Conservation (phyloP, 208 protist genomes). For the Tritrichomonas musculus region DNA sequence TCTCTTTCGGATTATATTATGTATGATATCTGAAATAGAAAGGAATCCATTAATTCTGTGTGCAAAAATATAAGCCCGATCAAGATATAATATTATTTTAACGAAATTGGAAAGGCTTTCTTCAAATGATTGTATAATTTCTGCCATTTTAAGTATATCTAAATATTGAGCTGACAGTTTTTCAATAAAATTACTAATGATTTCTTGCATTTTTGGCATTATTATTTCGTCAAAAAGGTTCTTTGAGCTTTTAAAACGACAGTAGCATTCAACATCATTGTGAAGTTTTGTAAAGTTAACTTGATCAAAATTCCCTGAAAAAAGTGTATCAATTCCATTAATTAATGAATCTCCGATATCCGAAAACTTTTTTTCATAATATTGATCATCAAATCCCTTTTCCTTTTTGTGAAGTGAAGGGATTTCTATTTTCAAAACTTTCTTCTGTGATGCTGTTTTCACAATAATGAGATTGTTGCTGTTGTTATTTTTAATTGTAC, state of each 20-base stretch:
- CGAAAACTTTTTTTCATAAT: too few relatives aligned
- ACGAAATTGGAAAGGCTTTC: background rate
- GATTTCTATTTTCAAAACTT: background rate
- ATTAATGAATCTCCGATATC: background rate
- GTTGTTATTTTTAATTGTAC: too few relatives aligned
- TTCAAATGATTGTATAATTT: background rate
- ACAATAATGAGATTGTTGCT: background rate
- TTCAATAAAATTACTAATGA: background rate
- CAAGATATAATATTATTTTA: background rate
- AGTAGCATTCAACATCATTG: background rate
- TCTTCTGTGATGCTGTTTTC: background rate
- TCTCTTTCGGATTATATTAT: background rate
- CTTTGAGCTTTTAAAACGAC: background rate
- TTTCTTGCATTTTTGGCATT: background rate
- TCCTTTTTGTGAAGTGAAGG: background rate
- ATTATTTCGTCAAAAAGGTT: background rate
- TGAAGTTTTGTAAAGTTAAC: background rate
- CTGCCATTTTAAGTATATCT: background rate
- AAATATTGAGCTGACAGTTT: background rate
- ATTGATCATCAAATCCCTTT: background rate
- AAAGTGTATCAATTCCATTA: background rate
- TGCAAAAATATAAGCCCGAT: background rate
- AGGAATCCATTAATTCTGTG: background rate
- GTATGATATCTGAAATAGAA: background rate
- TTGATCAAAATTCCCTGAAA: background rate